Evolutionary conservation across 345 rosid genomes (phyloP).

Genomic region (Arabis hirsuta): DNA sequence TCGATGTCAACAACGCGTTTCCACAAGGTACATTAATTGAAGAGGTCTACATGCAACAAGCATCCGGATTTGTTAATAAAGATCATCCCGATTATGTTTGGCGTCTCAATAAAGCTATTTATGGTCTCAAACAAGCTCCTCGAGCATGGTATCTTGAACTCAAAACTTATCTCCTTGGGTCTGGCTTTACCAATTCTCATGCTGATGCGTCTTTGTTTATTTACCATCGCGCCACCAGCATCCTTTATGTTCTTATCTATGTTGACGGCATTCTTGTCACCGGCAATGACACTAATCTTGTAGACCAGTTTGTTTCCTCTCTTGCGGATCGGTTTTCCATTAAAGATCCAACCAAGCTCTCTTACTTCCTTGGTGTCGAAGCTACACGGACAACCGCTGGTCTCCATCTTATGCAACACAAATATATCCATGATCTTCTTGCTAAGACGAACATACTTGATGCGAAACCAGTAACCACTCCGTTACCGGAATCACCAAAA

Average conservation of each 20-base stretch:
- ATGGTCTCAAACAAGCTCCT: not conserved
- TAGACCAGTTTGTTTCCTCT: no score
- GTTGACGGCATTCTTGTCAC: not conserved
- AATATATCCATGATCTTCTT: no score
- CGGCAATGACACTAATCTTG: not conserved
- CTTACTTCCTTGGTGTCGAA: no score
- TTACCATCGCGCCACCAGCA: no score
- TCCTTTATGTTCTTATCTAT: not conserved
- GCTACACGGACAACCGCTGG: no score
- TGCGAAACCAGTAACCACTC: no score
- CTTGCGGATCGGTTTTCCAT: no score
- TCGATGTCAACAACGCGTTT: not conserved
- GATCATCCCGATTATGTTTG: not conserved
- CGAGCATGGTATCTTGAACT: not conserved
- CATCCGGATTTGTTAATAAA: not conserved
- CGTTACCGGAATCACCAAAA: no score
- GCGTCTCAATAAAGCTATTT: not conserved
- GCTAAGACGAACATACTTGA: no score
- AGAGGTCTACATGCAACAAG: not conserved
- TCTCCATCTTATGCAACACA: no score
- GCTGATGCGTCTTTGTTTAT: not conserved
- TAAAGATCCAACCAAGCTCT: no score
- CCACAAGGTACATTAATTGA: no score
- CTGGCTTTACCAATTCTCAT: not conserved
- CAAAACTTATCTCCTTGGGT: not conserved